phyloP scores from a whole-genome alignment of 164 flowering plant genomes.

The Chimonanthus praecox region DNA sequence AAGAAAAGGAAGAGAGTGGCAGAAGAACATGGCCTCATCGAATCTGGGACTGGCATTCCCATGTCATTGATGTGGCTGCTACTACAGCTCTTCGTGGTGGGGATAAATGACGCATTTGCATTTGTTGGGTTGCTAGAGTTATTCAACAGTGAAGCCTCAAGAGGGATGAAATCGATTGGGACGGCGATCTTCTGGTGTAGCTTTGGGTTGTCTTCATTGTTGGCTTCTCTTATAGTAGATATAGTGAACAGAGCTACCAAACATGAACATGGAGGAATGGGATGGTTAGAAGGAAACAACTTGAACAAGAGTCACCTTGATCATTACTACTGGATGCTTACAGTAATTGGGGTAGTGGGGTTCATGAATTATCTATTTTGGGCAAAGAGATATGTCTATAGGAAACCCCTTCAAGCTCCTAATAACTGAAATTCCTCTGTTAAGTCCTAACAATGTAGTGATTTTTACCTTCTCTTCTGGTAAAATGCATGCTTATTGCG shows the following conservation, averaged over 20 bases:
- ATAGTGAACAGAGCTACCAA: conserved; percentile 37
- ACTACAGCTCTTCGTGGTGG: conserved; percentile 48
- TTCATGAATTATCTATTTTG: not conserved
- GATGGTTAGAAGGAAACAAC: conserved; percentile 30
- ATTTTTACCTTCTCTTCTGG: too few relatives aligned
- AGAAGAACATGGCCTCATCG: conserved; percentile 16
- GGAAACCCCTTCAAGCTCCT: not conserved
- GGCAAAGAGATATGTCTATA: conserved; percentile 16
- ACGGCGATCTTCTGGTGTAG: conserved; percentile 60
- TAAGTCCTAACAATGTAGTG: too few relatives aligned
- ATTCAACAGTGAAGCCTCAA: conserved; percentile 65
- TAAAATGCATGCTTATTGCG: too few relatives aligned
- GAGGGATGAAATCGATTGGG: conserved; percentile 60
- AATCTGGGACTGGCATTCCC: conserved; percentile 27
- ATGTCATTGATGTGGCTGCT: conserved; percentile 62
- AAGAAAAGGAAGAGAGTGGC: conserved; percentile 42
- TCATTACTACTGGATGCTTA: conserved; percentile 26
- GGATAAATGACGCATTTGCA: conserved; percentile 60
- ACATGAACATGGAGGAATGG: conserved; percentile 13
- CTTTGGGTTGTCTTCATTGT: conserved; percentile 56
- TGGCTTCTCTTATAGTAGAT: conserved; percentile 53
- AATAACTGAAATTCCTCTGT: not conserved
- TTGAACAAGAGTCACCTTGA: conserved; percentile 21
- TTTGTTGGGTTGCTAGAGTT: conserved; percentile 64
- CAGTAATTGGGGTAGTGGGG: conserved; percentile 8